Evolutionary conservation across 306 rosid species (phyloP), one percentile per base, ranked within the genome.

Genomic region (Vachellia pachyceras): DNA sequence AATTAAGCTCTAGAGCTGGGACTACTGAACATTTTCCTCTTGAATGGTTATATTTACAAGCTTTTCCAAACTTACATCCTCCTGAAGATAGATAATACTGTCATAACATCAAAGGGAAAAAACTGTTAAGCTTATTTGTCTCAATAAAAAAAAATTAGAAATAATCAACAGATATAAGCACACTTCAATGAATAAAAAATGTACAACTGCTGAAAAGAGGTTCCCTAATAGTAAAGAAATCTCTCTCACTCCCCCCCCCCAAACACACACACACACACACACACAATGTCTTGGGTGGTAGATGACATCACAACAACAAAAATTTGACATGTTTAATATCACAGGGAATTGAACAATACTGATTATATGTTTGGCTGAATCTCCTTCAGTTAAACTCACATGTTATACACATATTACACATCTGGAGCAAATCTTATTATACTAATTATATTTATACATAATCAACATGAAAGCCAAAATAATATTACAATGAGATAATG

Each of bases 11-110:
- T 39, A 75, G 57, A 82, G 77, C 68, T 75, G 90, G 79, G 47
- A 83, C 75, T 18, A 84, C 77, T 4, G 86, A 75, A 61, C 35
- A 54, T 22, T 80, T 89, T 75, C 77, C 85, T 80, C 80, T 88
- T 52, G 89, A 66, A 86, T 96, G 99, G 90, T 83, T 90, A 88
- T 87, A 93, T 89, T 89, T 92, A 71, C 99, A 96, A 20, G 92
- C 88, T 23, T 90, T 84, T 71, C 99, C 99, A 72, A 73, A 90
- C 90, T 92, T 91, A 55, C 99, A 93, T 23, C 99, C 99, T 36
- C 98, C 99, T 13, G 94, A 88, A 44, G 88, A 90, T 82, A 77
- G 88, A 83, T 96, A 90, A 82, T 84, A 96, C 99, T 96, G 93
- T 84, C 85, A 82, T 49, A 79, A 74, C 73, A 88, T 78, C 88